These are phyloP conservation scores for Alternaria incomplexa DNA, from an alignment of 2,329 filamentous ascomycete genomes.

Conservation along the genomic window DNA sequence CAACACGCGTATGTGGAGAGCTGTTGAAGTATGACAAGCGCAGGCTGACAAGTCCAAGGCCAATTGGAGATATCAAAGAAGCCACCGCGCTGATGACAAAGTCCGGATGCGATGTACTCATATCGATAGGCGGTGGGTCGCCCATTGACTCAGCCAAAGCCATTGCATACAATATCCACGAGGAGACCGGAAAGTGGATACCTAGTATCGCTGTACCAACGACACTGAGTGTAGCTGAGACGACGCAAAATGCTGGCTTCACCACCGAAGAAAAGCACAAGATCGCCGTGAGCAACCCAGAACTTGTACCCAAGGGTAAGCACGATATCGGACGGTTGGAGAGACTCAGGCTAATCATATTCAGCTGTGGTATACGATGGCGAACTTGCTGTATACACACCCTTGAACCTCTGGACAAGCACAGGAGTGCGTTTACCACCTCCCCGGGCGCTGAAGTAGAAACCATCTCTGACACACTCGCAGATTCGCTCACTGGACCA, in stretches of 20 bases:
- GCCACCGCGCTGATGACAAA: slow-evolving; percentile 44
- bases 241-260: slow-evolving; percentile 60
- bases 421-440: slow-evolving; percentile 50
- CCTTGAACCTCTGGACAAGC: slow-evolving; percentile 57
- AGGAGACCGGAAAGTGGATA: slow-evolving; percentile 48
- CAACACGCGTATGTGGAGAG: slow-evolving; percentile 58
- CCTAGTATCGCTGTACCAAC: slow-evolving; percentile 49
- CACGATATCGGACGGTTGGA: neutral
- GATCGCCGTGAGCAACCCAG: slow-evolving; percentile 55
- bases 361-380: slow-evolving; percentile 60
- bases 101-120: slow-evolving; percentile 44
- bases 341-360: slow-evolving; percentile 23
- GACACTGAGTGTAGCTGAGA: slow-evolving; percentile 60
- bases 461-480: slow-evolving; percentile 4
- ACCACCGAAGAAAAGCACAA: slow-evolving; percentile 59
- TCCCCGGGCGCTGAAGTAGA: neutral
- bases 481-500: slow-evolving; percentile 61
- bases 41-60: slow-evolving; percentile 29
- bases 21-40: neutral
- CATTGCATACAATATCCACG: slow-evolving; percentile 47
- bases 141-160: slow-evolving; percentile 58
- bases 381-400: slow-evolving; percentile 59
- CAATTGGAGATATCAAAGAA: slow-evolving; percentile 44
- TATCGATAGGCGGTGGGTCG: slow-evolving; percentile 54
- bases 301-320: slow-evolving; percentile 50